These are phyloP conservation scores for Hysterium pulicare DNA, from an alignment of 2,329 filamentous ascomycete species.

Conservation along the genomic window DNA sequence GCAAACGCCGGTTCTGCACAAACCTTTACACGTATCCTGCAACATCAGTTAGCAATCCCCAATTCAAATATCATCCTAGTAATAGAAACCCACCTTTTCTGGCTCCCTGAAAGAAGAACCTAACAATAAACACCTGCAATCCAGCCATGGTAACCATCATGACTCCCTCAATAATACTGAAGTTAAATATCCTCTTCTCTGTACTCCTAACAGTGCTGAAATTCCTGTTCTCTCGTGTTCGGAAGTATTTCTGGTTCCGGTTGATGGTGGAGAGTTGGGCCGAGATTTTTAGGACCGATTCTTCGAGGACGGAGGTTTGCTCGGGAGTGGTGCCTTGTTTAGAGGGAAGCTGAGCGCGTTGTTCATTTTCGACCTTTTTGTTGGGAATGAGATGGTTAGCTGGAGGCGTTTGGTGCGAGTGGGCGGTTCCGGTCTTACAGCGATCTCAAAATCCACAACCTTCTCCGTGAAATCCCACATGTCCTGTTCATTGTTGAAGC, in stretches of 20 bases:
- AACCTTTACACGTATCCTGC: no score
- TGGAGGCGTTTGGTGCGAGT: not conserved
- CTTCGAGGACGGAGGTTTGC: slow-evolving; percentile 83
- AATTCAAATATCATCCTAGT: not conserved
- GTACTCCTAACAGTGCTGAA: slow-evolving; percentile 97
- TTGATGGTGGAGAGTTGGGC: slow-evolving; percentile 90
- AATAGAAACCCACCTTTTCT: slow-evolving; percentile 52
- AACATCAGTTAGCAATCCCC: no score
- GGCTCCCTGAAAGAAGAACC: slow-evolving; percentile 97
- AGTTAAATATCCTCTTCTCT: slow-evolving; percentile 93
- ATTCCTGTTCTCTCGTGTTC: slow-evolving; percentile 96
- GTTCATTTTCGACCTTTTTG: slow-evolving; percentile 82
- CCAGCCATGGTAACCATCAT: slow-evolving; percentile 95
- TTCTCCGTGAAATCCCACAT: slow-evolving; percentile 99
- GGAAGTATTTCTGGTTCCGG: slow-evolving; percentile 98
- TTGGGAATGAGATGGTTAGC: not conserved
- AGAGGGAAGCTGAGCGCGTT: slow-evolving; percentile 73
- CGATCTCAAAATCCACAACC: slow-evolving; percentile 95
- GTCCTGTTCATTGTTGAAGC: slow-evolving; percentile 97
- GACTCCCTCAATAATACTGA: slow-evolving; percentile 86
- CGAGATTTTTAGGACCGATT: slow-evolving; percentile 93
- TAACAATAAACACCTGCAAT: slow-evolving; percentile 92
- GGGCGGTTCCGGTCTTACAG: slow-evolving; percentile 69
- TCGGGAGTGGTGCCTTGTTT: slow-evolving; percentile 87
- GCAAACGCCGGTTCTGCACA: no score